Evolutionary conservation across 2,329 filamentous ascomycete species (phyloP).

Genomic region (Lecanoromycetidae sp.): DNA sequence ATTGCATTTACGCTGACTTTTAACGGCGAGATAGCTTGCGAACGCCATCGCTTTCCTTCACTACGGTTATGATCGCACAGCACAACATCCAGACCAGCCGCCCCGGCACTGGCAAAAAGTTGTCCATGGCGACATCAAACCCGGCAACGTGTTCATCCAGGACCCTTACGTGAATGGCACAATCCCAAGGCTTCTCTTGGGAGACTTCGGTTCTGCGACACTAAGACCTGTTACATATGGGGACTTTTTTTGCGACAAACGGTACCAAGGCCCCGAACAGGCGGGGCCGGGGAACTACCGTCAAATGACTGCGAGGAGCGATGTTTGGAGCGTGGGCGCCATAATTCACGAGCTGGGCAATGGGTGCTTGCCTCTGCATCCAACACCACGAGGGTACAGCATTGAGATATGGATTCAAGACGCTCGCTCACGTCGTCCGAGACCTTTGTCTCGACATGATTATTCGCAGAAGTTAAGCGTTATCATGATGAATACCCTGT

Average conservation of each 20-base stretch:
- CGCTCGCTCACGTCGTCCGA: too few species aligned
- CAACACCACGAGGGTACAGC: neutral
- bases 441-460: too few species aligned
- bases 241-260: neutral
- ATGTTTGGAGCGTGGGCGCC: slow-evolving; percentile 13
- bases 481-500: too few species aligned
- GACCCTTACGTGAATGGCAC: neutral
- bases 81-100: neutral
- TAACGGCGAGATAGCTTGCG: neutral
- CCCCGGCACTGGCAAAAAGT: neutral
- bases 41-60: neutral
- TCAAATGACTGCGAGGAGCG: neutral
- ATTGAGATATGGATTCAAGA: neutral
- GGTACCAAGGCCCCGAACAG: neutral
- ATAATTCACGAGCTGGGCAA: slow-evolving; percentile 6
- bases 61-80: neutral
- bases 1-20: neutral
- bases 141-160: neutral
- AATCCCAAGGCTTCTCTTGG: neutral
- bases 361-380: neutral
- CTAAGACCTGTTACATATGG: neutral
- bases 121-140: slow-evolving; percentile 1
- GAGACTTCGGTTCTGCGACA: neutral
- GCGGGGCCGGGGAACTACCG: slow-evolving; percentile 1
- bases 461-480: too few species aligned